Evolutionary conservation across 1,139 yeast genomes (phyloP).

Genomic region (Wickerhamomyces sp.): DNA sequence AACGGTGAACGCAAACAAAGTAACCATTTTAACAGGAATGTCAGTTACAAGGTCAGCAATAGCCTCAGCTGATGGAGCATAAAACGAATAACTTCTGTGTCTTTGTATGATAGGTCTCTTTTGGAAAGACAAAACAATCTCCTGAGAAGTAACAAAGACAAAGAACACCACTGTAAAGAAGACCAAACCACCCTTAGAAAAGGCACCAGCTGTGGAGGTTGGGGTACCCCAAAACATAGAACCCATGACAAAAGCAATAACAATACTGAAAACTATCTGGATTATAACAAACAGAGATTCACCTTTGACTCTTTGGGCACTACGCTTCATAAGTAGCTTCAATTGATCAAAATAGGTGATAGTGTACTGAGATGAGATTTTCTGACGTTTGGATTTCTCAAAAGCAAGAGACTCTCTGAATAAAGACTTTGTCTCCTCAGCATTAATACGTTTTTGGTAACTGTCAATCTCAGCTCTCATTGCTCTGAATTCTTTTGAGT

Average conservation of each 20-base stretch:
- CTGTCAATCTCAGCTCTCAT: constrained; percentile 39
- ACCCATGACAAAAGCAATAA: constrained; percentile 51
- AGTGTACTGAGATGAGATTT: constrained; percentile 45
- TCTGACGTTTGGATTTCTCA: constrained; percentile 39
- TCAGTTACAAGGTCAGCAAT: constrained; percentile 42
- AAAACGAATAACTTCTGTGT: constrained; percentile 51
- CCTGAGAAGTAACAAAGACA: constrained; percentile 52
- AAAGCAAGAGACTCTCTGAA: constrained; percentile 8
- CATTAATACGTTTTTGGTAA: constrained; percentile 29
- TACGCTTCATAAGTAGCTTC: constrained; percentile 41
- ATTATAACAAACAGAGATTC: constrained; percentile 46
- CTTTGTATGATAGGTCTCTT: constrained; percentile 51
- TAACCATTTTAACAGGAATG: constrained; percentile 44
- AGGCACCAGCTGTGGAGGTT: constrained; percentile 42
- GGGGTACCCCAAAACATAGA: constrained; percentile 35
- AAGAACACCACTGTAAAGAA: constrained; percentile 50
- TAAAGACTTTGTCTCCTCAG: constrained; percentile 34
- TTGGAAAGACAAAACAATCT: constrained; percentile 42
- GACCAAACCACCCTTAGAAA: constrained; percentile 54
- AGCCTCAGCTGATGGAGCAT: constrained; percentile 58
- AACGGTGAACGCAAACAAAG: constrained; percentile 40
- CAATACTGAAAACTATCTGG: constrained; percentile 41
- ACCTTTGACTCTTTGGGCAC: constrained; percentile 47
- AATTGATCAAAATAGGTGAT: constrained; percentile 44
- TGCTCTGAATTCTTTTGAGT: constrained; percentile 45